Evolutionary conservation across 257 asterid genomes (phyloP).

Genomic region (Parsonsia alboflavescens): DNA sequence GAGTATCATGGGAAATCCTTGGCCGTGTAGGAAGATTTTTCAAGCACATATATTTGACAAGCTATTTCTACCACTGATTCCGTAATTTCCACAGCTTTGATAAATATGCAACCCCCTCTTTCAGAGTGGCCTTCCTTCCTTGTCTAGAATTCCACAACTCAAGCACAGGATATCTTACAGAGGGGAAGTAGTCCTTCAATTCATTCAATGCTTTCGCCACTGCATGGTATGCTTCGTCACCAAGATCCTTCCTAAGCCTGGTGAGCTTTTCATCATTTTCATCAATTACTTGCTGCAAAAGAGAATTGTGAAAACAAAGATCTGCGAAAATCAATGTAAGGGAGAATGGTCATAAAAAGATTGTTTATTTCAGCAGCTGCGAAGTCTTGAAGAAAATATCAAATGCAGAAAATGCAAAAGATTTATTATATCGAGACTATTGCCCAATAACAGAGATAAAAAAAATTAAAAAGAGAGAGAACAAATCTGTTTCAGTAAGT

Average conservation of each 20-base stretch:
- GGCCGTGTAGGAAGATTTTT: background rate
- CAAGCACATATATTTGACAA: background rate
- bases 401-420: background rate
- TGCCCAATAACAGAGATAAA: background rate
- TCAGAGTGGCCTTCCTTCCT: constrained; percentile 20
- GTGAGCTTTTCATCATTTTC: constrained; percentile 20
- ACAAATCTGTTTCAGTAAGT: background rate
- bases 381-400: background rate
- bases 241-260: constrained; percentile 8
- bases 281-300: constrained; percentile 18
- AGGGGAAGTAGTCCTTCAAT: constrained; percentile 22
- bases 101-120: constrained; percentile 17
- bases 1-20: background rate
- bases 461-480: background rate
- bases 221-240: constrained; percentile 16
- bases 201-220: constrained; percentile 20
- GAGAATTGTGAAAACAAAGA: background rate
- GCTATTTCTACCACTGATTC: background rate
- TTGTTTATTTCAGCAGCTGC: background rate
- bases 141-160: constrained; percentile 27
- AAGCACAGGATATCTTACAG: constrained; percentile 20
- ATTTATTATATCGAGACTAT: background rate
- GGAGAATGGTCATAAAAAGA: background rate
- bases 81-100: constrained; percentile 5
- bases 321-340: too few species aligned